Conservation (phyloP, 257 asterid genomes). For the Fraxinus cuspidata region DNA sequence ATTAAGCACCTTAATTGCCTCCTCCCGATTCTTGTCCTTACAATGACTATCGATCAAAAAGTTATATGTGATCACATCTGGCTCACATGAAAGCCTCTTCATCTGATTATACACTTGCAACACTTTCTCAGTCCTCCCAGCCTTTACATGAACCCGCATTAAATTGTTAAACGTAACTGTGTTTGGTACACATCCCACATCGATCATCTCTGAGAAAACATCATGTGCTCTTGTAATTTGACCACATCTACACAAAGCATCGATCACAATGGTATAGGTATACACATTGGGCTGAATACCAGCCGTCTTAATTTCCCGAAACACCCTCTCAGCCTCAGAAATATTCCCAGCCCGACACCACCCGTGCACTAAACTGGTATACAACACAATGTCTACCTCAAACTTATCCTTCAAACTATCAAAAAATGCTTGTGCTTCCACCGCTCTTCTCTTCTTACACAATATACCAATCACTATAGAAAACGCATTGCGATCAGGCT, state of each 20-base stretch:
- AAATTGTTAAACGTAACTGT: conserved; percentile 75
- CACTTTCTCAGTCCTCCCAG: conserved; percentile 86
- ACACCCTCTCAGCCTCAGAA: conserved; percentile 73
- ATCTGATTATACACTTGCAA: conserved; percentile 83
- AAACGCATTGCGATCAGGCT: conserved; percentile 64
- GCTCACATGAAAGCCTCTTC: conserved; percentile 70
- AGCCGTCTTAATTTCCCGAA: conserved; percentile 66
- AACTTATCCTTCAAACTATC: conserved; percentile 72
- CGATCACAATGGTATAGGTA: conserved; percentile 79
- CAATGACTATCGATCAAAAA: conserved; percentile 78
- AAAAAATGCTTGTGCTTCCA: conserved; percentile 79
- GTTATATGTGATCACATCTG: conserved; percentile 79
- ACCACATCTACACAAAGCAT: conserved; percentile 84
- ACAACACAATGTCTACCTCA: conserved; percentile 74
- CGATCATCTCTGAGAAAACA: conserved; percentile 84
- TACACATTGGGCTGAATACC: conserved; percentile 70
- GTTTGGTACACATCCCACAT: conserved; percentile 68
- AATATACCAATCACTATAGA: conserved; percentile 61
- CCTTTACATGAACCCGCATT: conserved; percentile 91
- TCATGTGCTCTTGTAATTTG: conserved; percentile 90
- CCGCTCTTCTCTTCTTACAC: conserved; percentile 69
- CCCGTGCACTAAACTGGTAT: conserved; percentile 79
- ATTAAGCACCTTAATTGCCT: conserved; percentile 70
- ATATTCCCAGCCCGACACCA: conserved; percentile 84
- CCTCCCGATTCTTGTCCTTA: conserved; percentile 72